Conservation (phyloP, 2,329 filamentous ascomycete species). For the Cladosporium colombiae region DNA sequence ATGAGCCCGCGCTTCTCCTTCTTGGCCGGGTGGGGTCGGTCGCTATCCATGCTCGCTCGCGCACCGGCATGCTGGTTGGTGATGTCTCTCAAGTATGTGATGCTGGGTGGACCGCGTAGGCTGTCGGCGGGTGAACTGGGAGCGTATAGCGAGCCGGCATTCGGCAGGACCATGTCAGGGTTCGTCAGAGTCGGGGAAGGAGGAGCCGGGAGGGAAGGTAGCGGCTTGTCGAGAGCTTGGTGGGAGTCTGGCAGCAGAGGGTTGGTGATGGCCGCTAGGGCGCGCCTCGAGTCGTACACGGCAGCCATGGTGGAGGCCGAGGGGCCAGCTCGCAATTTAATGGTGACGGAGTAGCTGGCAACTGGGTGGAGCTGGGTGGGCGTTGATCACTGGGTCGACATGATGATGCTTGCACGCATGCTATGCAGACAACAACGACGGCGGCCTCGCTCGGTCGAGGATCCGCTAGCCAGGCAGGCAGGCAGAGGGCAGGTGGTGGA, state of each 20-base stretch:
- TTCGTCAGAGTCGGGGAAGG: conserved; percentile 87
- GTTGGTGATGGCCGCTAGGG: background rate
- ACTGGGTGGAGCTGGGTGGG: background rate
- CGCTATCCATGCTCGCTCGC: conserved; percentile 16
- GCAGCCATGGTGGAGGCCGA: background rate
- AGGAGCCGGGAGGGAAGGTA: conserved; percentile 44
- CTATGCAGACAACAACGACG: background rate
- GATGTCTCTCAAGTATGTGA: conserved; percentile 31
- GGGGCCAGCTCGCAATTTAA: background rate
- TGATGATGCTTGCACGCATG: background rate
- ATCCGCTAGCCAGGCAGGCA: background rate
- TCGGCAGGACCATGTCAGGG: conserved; percentile 87
- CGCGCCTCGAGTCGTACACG: conserved; percentile 8
- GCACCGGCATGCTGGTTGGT: conserved; percentile 14
- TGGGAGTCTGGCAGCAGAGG: conserved; percentile 4
- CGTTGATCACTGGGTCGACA: background rate
- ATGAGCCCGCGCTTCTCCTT: conserved; percentile 35
- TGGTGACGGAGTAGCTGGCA: background rate
- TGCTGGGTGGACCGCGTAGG: conserved; percentile 31
- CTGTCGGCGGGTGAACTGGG: conserved; percentile 26
- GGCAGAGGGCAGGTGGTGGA: background rate
- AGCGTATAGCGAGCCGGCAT: conserved; percentile 46
- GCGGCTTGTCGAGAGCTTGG: conserved; percentile 14
- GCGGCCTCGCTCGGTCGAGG: background rate
- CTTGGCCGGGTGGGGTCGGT: conserved; percentile 17